Conservation (phyloP, 306 rosid genomes). For the Clitoria ternatea region DNA sequence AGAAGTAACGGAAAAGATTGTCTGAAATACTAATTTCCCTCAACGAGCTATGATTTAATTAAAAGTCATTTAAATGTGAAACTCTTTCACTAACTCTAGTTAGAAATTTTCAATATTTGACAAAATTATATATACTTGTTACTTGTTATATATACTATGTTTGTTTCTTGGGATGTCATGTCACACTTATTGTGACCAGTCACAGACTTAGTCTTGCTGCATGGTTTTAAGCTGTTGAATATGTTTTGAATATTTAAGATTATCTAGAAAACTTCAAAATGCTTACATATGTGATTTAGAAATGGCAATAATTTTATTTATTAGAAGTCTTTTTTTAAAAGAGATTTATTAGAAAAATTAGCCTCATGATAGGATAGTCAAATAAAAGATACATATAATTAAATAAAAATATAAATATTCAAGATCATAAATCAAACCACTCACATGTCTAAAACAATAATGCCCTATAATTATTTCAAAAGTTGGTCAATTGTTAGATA, state of each 20-base stretch:
- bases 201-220: neutral
- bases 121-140: neutral
- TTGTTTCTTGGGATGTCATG: neutral
- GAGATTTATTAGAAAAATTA: no score
- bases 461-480: no score
- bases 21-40: neutral
- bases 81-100: neutral
- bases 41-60: neutral
- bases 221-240: neutral
- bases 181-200: neutral
- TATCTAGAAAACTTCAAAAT: neutral
- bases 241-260: neutral
- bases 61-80: neutral
- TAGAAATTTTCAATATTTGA: neutral
- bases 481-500: no score
- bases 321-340: no score
- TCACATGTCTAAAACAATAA: no score
- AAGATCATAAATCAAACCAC: no score
- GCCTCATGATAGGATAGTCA: no score
- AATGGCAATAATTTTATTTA: neutral
- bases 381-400: no score
- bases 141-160: neutral
- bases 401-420: no score
- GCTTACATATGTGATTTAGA: neutral
- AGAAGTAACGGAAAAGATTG: neutral